These are phyloP conservation scores for Aspergillus chevalieri DNA, from an alignment of 2,329 filamentous ascomycete species.

Conservation along the genomic window DNA sequence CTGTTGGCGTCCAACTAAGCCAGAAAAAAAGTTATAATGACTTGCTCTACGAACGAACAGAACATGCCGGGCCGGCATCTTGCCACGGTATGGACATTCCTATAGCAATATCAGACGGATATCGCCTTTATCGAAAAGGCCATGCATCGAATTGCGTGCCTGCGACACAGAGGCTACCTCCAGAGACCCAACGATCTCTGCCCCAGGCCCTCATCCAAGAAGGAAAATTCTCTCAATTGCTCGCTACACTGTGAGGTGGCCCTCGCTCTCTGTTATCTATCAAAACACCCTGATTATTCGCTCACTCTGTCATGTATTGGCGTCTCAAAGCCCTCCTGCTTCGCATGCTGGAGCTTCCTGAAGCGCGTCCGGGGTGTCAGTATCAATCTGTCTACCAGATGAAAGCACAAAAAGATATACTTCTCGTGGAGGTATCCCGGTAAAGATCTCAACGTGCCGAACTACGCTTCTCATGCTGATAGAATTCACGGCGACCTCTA, in stretches of 20 bases:
- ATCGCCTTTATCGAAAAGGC: not conserved
- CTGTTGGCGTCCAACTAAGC: not conserved
- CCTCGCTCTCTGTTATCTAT: not conserved
- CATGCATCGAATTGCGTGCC: not conserved
- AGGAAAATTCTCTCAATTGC: not conserved
- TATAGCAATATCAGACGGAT: not conserved
- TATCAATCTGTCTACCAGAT: not conserved
- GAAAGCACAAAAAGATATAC: not conserved
- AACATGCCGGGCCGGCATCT: not conserved
- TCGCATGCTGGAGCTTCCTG: not conserved
- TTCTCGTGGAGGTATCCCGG: not conserved
- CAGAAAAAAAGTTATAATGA: not conserved
- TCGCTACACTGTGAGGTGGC: not conserved
- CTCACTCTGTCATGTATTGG: not conserved
- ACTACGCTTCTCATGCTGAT: not conserved
- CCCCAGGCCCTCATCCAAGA: not conserved
- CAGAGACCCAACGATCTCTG: not conserved
- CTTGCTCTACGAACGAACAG: not conserved
- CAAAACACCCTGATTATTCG: not conserved
- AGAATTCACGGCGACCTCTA: not conserved
- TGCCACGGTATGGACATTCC: not conserved
- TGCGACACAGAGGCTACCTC: not conserved
- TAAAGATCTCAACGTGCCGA: not conserved
- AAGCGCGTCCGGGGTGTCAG: not conserved
- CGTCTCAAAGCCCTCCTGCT: not conserved